phyloP scores from a whole-genome alignment of 83 land plant genomes.

The Diphasiastrum complanatum region DNA sequence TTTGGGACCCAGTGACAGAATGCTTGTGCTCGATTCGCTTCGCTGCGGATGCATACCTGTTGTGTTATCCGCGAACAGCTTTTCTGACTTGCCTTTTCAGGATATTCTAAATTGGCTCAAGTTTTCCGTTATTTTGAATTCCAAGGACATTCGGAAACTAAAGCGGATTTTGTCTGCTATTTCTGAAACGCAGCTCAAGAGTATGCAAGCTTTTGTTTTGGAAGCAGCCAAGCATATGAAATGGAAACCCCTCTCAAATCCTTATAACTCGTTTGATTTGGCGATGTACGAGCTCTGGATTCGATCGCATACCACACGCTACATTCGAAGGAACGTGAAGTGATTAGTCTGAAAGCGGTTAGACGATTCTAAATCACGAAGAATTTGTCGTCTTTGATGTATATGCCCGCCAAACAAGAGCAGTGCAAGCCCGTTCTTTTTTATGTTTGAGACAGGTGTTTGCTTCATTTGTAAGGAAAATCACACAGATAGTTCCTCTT shows the following conservation, averaged over 20 bases:
- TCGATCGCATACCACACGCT: slow-evolving; percentile 54
- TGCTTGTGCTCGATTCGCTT: slow-evolving; percentile 40
- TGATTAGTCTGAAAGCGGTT: too few relatives aligned
- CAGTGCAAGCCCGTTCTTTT: too few relatives aligned
- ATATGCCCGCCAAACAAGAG: too few relatives aligned
- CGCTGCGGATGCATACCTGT: slow-evolving; percentile 62
- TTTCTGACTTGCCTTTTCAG: slow-evolving; percentile 57
- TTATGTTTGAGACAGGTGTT: too few relatives aligned
- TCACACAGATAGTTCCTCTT: too few relatives aligned
- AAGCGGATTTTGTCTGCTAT: slow-evolving; percentile 30
- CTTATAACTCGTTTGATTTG: slow-evolving; percentile 55
- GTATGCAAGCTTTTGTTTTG: slow-evolving; percentile 35
- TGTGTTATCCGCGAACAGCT: slow-evolving; percentile 37
- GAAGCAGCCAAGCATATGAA: slow-evolving; percentile 47
- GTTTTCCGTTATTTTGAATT: slow-evolving; percentile 41
- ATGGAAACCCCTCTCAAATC: slow-evolving; percentile 44
- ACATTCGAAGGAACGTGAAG: slow-evolving; percentile 30
- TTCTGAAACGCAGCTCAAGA: slow-evolving; percentile 17
- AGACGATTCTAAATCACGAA: too few relatives aligned
- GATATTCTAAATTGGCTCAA: slow-evolving; percentile 57
- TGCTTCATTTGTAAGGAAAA: too few relatives aligned
- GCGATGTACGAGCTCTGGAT: slow-evolving; percentile 70
- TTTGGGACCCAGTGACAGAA: slow-evolving; percentile 22
- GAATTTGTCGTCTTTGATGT: too few relatives aligned
- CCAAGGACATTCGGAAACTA: slow-evolving; percentile 21